Evolutionary conservation across 495 filamentous ascomycete species (phyloP).

Genomic region (Cudoniella acicularis): DNA sequence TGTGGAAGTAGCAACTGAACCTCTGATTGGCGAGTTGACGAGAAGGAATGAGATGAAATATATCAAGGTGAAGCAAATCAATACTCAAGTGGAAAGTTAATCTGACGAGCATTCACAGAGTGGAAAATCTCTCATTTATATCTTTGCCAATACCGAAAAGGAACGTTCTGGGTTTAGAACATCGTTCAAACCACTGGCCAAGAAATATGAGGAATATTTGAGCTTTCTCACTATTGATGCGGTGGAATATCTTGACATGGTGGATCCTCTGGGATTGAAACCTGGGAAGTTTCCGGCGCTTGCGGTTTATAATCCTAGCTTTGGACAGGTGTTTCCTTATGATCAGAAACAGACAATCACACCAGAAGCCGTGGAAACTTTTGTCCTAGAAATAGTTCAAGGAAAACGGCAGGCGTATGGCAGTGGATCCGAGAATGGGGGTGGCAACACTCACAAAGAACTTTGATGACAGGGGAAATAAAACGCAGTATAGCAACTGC

Average conservation of each 20-base stretch:
- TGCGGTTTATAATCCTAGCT: slow-evolving; percentile 40
- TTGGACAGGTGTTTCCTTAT: slow-evolving; percentile 40
- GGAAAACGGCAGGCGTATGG: neutral
- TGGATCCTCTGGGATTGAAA: slow-evolving; percentile 33
- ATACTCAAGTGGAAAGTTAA: neutral
- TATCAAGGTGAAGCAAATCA: slow-evolving; percentile 30
- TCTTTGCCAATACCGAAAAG: slow-evolving; percentile 29
- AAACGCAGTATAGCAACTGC: no score
- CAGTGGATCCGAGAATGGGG: neutral
- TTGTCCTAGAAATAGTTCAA: neutral
- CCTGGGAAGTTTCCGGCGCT: slow-evolving; percentile 27
- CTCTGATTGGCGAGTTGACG: slow-evolving; percentile 42
- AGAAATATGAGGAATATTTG: slow-evolving; percentile 45
- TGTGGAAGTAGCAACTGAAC: slow-evolving; percentile 30
- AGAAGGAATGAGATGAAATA: slow-evolving; percentile 39
- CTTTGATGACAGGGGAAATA: neutral
- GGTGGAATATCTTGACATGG: slow-evolving; percentile 43
- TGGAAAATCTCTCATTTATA: slow-evolving; percentile 44
- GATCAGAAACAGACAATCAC: neutral
- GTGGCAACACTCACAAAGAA: neutral
- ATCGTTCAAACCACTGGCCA: slow-evolving; percentile 38
- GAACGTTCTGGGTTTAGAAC: slow-evolving; percentile 29
- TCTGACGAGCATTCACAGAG: slow-evolving; percentile 26
- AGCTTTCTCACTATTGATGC: slow-evolving; percentile 43
- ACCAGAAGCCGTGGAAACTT: neutral